phyloP scores from a whole-genome alignment of 2,329 filamentous ascomycete species.

The Endoconidiophora laricicola region DNA sequence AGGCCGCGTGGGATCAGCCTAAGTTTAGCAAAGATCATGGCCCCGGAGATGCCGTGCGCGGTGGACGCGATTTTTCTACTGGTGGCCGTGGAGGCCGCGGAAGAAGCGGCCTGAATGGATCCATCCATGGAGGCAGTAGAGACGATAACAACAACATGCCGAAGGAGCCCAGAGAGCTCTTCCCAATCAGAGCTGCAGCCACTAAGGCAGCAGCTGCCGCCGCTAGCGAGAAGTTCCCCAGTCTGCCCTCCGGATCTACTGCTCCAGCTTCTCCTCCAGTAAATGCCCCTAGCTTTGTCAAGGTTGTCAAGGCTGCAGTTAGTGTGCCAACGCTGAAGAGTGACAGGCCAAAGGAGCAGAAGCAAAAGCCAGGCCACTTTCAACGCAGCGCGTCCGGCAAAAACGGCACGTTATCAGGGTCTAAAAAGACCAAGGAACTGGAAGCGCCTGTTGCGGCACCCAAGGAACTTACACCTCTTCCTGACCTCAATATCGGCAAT shows the following conservation, averaged over 20 bases:
- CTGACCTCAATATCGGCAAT: constrained; percentile 26
- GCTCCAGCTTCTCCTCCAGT: neutral
- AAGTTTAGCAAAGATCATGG: constrained; percentile 22
- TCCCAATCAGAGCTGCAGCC: constrained; percentile 7
- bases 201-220: constrained; percentile 11
- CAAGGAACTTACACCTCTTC: constrained; percentile 19
- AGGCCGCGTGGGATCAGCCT: constrained; percentile 37
- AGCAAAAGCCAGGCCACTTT: neutral
- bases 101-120: neutral
- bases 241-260: constrained; percentile 10
- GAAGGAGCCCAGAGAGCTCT: constrained; percentile 14
- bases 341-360: too few relatives aligned
- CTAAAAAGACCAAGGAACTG: constrained; percentile 15
- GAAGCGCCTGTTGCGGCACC: constrained; percentile 12
- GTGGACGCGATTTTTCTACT: constrained; percentile 8
- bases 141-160: constrained; percentile 20
- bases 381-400: constrained; percentile 15
- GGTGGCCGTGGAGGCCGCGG: neutral
- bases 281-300: constrained; percentile 9
- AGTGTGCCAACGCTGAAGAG: too few relatives aligned
- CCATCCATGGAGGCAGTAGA: constrained; percentile 14
- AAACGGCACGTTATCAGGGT: constrained; percentile 12
- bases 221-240: neutral
- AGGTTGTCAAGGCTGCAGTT: constrained; percentile 11
- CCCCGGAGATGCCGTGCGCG: constrained; percentile 17